phyloP scores from a whole-genome alignment of 768 basidiomycete species.

The Termitomyces sp. region DNA sequence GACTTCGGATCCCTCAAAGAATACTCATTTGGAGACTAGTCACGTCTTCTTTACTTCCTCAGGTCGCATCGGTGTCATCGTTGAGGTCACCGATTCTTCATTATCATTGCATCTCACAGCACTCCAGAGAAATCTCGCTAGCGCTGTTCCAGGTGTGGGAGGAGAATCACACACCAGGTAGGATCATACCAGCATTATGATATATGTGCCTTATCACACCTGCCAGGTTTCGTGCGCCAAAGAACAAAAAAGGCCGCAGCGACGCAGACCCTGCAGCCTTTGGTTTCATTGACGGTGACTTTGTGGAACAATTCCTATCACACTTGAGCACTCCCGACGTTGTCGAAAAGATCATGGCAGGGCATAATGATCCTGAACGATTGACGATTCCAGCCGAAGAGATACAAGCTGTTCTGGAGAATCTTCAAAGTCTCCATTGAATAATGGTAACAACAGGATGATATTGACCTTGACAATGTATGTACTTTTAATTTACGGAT shows the following conservation, averaged over 20 bases:
- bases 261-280: conserved; percentile 56
- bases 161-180: conserved; percentile 64
- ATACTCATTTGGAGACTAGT: conserved; percentile 46
- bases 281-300: conserved; percentile 89
- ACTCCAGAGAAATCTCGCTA: conserved; percentile 74
- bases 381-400: conserved; percentile 47
- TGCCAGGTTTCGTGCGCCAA: conserved; percentile 69
- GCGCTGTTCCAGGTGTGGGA: conserved; percentile 49
- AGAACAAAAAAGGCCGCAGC: conserved; percentile 50
- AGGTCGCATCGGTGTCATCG: conserved; percentile 75
- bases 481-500: conserved; percentile 19
- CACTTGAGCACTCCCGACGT: conserved; percentile 37
- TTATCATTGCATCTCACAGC: conserved; percentile 60
- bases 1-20: conserved; percentile 40
- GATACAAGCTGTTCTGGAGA: conserved; percentile 43
- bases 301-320: conserved; percentile 66
- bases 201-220: neutral
- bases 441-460: conserved; percentile 11
- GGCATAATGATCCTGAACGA: conserved; percentile 57
- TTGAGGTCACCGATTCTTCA: conserved; percentile 53
- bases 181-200: conserved; percentile 13
- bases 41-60: conserved; percentile 76
- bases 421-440: conserved; percentile 56
- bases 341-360: conserved; percentile 54
- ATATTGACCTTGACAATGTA: conserved; percentile 17